Conservation (phyloP, 1,284 basidiomycete genomes). For the Boletus sp. region DNA sequence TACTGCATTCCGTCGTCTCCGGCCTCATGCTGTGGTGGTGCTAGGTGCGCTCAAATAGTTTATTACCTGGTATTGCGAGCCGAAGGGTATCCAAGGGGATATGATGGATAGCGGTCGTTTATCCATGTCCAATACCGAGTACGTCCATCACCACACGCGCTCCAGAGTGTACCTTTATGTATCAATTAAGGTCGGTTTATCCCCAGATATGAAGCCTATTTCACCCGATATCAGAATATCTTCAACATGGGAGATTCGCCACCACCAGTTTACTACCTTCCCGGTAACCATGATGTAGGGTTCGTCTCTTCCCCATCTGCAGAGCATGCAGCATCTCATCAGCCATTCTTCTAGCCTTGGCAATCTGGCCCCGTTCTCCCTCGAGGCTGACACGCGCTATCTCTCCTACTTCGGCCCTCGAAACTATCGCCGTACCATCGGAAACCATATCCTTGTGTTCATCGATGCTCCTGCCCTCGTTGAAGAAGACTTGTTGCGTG, state of each 20-base stretch:
- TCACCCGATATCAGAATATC: slow-evolving; percentile 56
- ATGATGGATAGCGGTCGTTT: slow-evolving; percentile 76
- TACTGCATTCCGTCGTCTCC: slow-evolving; percentile 49
- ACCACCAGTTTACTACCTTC: slow-evolving; percentile 61
- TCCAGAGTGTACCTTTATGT: background rate
- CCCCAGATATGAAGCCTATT: slow-evolving; percentile 59
- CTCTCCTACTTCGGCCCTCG: slow-evolving; percentile 52
- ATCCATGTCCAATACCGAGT: slow-evolving; percentile 61
- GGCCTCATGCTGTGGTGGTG: slow-evolving; percentile 73
- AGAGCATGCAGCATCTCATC: slow-evolving; percentile 2
- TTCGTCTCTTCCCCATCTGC: slow-evolving; percentile 30
- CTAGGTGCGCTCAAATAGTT: slow-evolving; percentile 74
- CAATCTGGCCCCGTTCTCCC: slow-evolving; percentile 45
- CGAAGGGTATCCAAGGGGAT: slow-evolving; percentile 40
- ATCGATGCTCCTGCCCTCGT: slow-evolving; percentile 70
- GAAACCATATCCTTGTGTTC: slow-evolving; percentile 67
- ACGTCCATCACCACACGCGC: slow-evolving; percentile 32
- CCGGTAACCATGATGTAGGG: slow-evolving; percentile 86
- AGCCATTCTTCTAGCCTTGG: slow-evolving; percentile 42
- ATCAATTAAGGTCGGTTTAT: slow-evolving; percentile 17
- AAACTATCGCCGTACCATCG: slow-evolving; percentile 48
- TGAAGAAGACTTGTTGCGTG: slow-evolving; percentile 72
- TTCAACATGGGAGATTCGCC: slow-evolving; percentile 45
- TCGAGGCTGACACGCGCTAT: slow-evolving; percentile 52
- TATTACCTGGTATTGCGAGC: slow-evolving; percentile 27